These are phyloP conservation scores for Bipolaris bicolor DNA, from an alignment of 2,329 filamentous ascomycete species.

Conservation along the genomic window DNA sequence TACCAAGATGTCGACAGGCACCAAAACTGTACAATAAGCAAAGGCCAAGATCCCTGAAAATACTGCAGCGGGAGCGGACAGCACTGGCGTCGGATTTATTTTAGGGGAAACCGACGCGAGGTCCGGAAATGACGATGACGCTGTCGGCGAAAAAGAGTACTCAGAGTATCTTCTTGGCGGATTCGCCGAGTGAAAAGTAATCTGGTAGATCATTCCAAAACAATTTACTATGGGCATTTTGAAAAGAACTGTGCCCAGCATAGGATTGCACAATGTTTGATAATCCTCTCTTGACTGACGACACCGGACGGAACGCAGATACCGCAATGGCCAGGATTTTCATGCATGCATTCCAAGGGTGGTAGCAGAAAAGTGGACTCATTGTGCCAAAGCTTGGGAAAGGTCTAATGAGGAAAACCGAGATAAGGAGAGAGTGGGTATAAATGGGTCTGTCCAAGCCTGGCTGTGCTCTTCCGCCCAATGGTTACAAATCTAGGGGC, in stretches of 20 bases:
- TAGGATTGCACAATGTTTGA: slow-evolving; percentile 10
- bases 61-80: slow-evolving; percentile 37
- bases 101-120: slow-evolving; percentile 22
- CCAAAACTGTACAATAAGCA: slow-evolving; percentile 16
- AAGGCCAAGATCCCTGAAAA: slow-evolving; percentile 23
- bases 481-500: slow-evolving; percentile 29
- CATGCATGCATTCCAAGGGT: slow-evolving; percentile 26
- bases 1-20: slow-evolving; percentile 27
- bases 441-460: slow-evolving; percentile 40
- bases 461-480: slow-evolving; percentile 34
- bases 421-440: slow-evolving; percentile 46
- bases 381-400: slow-evolving; percentile 30
- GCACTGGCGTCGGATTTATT: slow-evolving; percentile 25
- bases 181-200: slow-evolving; percentile 19
- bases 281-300: slow-evolving; percentile 28
- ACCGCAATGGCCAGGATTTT: slow-evolving; percentile 32
- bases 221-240: slow-evolving; percentile 13
- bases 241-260: background rate
- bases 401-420: slow-evolving; percentile 36
- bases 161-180: slow-evolving; percentile 17
- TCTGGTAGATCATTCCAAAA: slow-evolving; percentile 3
- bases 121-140: slow-evolving; percentile 16
- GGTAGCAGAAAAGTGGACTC: slow-evolving; percentile 41
- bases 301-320: slow-evolving; percentile 26
- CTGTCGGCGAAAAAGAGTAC: slow-evolving; percentile 17